A percentile compares a stretch with the other conserved stretches of the same genome.
These are phyloP conservation scores for Candida chauliodis DNA, from an alignment of 805 yeast genomes.

Conservation along the genomic window DNA sequence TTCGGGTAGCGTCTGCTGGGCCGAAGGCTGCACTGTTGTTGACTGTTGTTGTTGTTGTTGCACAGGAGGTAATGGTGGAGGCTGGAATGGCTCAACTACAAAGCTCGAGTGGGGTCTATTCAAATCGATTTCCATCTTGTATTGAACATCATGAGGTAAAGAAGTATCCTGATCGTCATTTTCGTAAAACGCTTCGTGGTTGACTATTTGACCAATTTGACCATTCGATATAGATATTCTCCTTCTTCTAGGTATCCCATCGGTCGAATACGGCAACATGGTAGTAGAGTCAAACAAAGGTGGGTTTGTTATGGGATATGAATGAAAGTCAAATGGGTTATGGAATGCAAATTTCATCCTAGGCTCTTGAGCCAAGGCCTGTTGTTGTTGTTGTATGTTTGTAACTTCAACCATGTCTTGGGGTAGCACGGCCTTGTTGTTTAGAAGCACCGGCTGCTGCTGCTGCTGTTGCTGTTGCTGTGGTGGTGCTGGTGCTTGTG, in stretches of 20 bases:
- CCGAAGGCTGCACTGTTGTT: not conserved
- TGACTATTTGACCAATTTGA: constrained; percentile 72
- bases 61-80: constrained; percentile 13
- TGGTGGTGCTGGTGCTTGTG: not conserved
- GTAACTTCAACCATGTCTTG: not conserved
- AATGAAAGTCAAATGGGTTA: constrained; percentile 36
- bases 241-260: constrained; percentile 46
- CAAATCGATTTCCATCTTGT: constrained; percentile 7
- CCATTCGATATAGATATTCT: constrained; percentile 82
- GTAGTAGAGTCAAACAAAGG: constrained; percentile 44
- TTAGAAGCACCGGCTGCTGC: not conserved
- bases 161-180: constrained; percentile 15
- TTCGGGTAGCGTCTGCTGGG: not conserved
- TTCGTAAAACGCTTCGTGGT: constrained; percentile 38
- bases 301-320: constrained; percentile 45
- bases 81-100: constrained; percentile 2
- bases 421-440: too few species aligned
- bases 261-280: constrained; percentile 29
- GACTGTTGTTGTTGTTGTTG: not conserved
- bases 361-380: not conserved
- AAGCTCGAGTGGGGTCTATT: constrained; percentile 5
- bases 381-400: not conserved
- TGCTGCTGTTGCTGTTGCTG: not conserved
- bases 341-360: constrained; percentile 19
- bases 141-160: constrained; percentile 7